Evolutionary conservation across 495 filamentous ascomycete genomes (phyloP).

Genomic region (Neurospora sublineolata): DNA sequence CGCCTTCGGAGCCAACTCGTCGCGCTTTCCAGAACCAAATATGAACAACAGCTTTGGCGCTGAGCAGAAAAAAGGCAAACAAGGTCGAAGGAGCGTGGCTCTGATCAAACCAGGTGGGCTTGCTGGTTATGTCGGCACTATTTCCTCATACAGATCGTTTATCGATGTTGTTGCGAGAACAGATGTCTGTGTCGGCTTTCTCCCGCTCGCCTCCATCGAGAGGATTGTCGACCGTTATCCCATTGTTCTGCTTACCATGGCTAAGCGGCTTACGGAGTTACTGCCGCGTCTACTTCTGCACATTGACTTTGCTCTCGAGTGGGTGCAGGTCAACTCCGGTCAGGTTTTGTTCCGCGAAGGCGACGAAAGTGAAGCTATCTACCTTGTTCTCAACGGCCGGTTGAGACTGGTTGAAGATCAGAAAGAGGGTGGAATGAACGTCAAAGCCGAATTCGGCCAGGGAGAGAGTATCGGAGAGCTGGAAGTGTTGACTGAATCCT

Average conservation of each 20-base stretch:
- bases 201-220: conserved; percentile 77
- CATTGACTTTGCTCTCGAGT: conserved; percentile 96
- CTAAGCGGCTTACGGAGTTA: conserved; percentile 80
- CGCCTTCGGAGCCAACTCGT: conserved; percentile 16
- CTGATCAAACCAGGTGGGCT: conserved; percentile 91
- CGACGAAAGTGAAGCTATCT: conserved; percentile 96
- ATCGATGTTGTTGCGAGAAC: conserved; percentile 96
- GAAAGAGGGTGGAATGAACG: conserved; percentile 69
- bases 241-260: conserved; percentile 86
- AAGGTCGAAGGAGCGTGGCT: conserved; percentile 55
- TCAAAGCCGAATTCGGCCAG: conserved; percentile 88
- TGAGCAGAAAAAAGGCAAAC: conserved; percentile 10
- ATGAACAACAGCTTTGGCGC: conserved; percentile 8
- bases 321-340: conserved; percentile 91
- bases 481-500: conserved; percentile 92
- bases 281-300: conserved; percentile 87
- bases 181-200: conserved; percentile 94
- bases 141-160: conserved; percentile 91
- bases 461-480: conserved; percentile 96
- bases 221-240: conserved; percentile 86
- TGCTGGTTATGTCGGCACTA: conserved; percentile 84
- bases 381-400: conserved; percentile 90
- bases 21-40: conserved; percentile 8
- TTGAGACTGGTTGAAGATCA: conserved; percentile 69
- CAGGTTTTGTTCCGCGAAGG: conserved; percentile 89